Evolutionary conservation across 192 early-diverging fungal genomes (phyloP), one percentile per base, ranked within the genome.

Genomic region (Coemansia asiatica): DNA sequence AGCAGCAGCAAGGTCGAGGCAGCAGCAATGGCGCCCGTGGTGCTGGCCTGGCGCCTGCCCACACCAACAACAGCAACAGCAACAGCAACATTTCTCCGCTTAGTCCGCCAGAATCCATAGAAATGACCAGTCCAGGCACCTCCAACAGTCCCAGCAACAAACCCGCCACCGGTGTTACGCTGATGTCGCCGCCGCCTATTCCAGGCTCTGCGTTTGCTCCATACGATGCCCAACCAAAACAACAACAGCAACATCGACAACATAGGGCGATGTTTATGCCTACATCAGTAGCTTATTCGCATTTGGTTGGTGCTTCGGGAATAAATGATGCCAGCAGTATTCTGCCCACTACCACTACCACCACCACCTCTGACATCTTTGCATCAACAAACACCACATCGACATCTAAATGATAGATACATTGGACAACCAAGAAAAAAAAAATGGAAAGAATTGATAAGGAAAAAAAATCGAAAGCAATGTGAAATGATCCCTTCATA

Each of bases 221-320:
- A 6, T 67, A 67, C 49, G 66, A 67, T 1, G 6, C 66, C 19
- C 58, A 33, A 33, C 31, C 3, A 8, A 3, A 33, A 33, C 31
- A 3, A 33, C 31, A 33, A n/a, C 61, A 51, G 26, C 61, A 63
- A 18, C 59, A 64, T 28, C 61, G 53, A 22, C 62, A 63, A 27
- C 60, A 29, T 16, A 46, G 40, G 27, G 67, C 67, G 12, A 63
- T 69, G 53, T 69, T 63, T 40, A 63, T 69, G 54, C 67, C 67
- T 28, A 57, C 53, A 18, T 26, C 53, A 10, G 19, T 28, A 4
- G 53, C 53, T 0, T 55, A 29, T 28, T 55, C 53, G 15, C 53
- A 55, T 9, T 27, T 55, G 26, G 53, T 55, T 29, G 53, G 26
- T 28, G 29, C 26, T 27, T 55, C 53, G 6, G 53, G 53, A 55